Evolutionary conservation across 805 yeast genomes (phyloP), one percentile per base, ranked within the genome.

Genomic region (Ogataea nakhonphanomensis): DNA sequence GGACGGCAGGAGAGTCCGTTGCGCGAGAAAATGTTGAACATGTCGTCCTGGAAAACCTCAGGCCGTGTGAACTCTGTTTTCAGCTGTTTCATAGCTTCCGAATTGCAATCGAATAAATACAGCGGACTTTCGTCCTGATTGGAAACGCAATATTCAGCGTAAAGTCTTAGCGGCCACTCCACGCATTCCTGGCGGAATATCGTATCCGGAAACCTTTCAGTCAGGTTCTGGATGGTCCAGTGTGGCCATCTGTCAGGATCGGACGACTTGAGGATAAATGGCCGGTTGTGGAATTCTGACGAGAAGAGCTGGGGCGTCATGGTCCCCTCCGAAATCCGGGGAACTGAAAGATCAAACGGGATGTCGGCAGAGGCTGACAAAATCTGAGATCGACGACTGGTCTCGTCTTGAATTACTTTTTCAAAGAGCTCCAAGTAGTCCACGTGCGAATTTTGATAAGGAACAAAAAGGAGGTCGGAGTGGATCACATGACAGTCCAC

Each of bases 71-170:
- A 84, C 50, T 79, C 79, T n/a, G 64, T 48, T 8, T 70, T 64
- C 35, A 86, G 61, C 28, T 70, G 67, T 39, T 64, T 62, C 77
- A 81, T 79, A 2, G 95, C 88, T n/a, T 56, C 58, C 26, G 86
- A 79, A 44, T 74, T 74, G 59, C 95, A 85, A 58, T 89, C 97
- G 62, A 89, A 89, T 20, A 89, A 64, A 58, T 89, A 89, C 15
- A 89, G 66, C 6, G 96, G 96, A 15, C 83, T 79, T 58, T 89
- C 96, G 61, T 89, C 97, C 15, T 53, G 50, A 59, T 88, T 90
- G 9, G 64, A 42, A 4, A 62, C 53, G 51, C 81, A 72, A 55
- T 89, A 89, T 37, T 78, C 69, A 1, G 73, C 57, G 54, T 86
- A 89, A 14, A 76, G 65, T 1, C 65, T 50, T 15, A 89, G 64